Base-by-base conservation (phyloP, 225 moss, liverwort and hornwort genomes). In the Lunularia cruciata region DNA sequence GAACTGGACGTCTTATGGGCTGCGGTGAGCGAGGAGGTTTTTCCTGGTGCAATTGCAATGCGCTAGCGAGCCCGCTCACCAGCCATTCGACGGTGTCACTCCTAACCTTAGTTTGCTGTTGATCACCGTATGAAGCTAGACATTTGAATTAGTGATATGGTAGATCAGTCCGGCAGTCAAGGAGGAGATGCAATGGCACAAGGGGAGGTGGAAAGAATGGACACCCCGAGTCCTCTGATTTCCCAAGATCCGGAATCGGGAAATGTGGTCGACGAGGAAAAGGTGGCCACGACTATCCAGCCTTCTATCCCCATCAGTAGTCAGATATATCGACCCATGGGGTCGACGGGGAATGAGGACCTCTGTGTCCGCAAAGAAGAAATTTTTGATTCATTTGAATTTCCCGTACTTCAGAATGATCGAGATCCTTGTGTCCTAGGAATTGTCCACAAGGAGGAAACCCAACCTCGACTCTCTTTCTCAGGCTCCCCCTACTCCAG, bases 111-210 rank as follows among this genome's bases (percentile, higher is more conserved):
- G 20, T 15, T 40, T 4, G 5, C 0, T 22, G 39, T 61, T 26
- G 39, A 40, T 25, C 61, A 61, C 25, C 61, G 61, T 61, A 64
- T 64, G 63, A 15, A 64, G 46, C 63, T 46, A 64, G 63, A 46
- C 63, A 12, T 12, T 30, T 45, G 63, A 64, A 27, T 46, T 64
- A 28, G 63, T 64, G 63, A 64, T 64, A 64, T 64, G 63, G 63
- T 46, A 13, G 14, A 45, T 64, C 30, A 9, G 8, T 31, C 14
- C 42, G 10, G 46, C 28, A 22, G 5, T 18, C 45, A 35, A 23
- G 45, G 16, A 2, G 30, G 19, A 26, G 36, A 42, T 40, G 40
- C 62, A 37, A 62, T 62, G 62, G 42, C 25, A 42, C 36, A 23
- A 25, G 36, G 25, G 16, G 33, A 57, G 57, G 19, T 57, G 39